phyloP scores from a whole-genome alignment of 441 rosid genomes.

The Populus trichocarpa region DNA sequence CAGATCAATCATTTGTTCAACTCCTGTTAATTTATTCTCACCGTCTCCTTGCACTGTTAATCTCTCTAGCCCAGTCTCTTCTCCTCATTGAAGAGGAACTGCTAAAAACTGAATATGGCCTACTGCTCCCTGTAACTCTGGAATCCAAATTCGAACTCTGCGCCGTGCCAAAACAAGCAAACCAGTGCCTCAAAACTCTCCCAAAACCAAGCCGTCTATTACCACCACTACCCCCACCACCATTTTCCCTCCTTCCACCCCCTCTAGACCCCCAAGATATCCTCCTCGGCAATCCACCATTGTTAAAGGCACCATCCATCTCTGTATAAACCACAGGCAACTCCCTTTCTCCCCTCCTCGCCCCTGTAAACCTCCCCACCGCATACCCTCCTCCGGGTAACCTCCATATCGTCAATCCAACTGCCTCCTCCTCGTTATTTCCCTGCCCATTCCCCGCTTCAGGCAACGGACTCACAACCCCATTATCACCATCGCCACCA shows the following conservation, averaged over 20 bases:
- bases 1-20: not conserved
- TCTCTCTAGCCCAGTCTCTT: conserved; percentile 22
- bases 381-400: conserved; percentile 92
- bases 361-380: conserved; percentile 83
- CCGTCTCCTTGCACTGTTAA: conserved; percentile 21
- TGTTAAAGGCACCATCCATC: conserved; percentile 78
- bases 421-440: conserved; percentile 39
- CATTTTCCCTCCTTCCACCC: conserved; percentile 41
- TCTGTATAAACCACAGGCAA: conserved; percentile 85
- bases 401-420: conserved; percentile 85
- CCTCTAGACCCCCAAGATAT: conserved; percentile 55
- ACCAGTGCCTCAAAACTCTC: conserved; percentile 44
- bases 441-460: conserved; percentile 59
- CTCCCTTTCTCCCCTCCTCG: conserved; percentile 65
- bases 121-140: conserved; percentile 23
- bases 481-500: conserved; percentile 32
- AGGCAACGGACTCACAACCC: conserved; percentile 17
- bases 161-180: conserved; percentile 61
- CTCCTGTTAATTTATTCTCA: not conserved
- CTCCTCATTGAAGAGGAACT: conserved; percentile 13
- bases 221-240: conserved; percentile 1
- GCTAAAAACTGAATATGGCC: conserved; percentile 30
- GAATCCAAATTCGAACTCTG: conserved; percentile 28
- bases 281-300: conserved; percentile 62
- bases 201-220: conserved; percentile 42